Percentiles rank a stretch among this genome's conserved stretches.
phyloP scores from a whole-genome alignment of 495 filamentous ascomycete genomes.

The Penicillium odoratum region DNA sequence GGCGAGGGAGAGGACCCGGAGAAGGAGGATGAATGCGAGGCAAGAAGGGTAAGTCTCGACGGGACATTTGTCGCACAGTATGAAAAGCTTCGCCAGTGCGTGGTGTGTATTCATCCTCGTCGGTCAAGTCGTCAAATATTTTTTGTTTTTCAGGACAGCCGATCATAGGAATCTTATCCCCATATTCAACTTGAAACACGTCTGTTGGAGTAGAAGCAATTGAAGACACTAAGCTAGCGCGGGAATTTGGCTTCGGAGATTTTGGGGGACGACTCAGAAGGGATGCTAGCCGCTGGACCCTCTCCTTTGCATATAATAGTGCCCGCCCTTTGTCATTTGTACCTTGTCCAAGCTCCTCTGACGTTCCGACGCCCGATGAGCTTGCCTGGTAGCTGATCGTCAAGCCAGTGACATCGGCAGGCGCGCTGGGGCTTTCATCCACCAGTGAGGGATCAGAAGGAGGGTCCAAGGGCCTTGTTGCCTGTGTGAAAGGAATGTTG shows the following conservation, averaged over 20 bases:
- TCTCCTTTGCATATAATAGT: slow-evolving; percentile 37
- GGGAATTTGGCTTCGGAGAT: slow-evolving; percentile 33
- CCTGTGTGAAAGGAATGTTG: slow-evolving; percentile 42
- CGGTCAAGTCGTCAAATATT: slow-evolving; percentile 26
- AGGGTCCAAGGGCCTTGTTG: slow-evolving; percentile 27
- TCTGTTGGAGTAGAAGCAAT: slow-evolving; percentile 35
- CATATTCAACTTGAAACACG: slow-evolving; percentile 31
- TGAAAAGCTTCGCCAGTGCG: slow-evolving; percentile 36
- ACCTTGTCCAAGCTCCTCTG: slow-evolving; percentile 35
- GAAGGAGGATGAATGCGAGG: slow-evolving; percentile 40
- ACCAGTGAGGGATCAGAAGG: slow-evolving; percentile 31
- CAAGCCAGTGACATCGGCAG: slow-evolving; percentile 34
- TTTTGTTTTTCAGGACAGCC: slow-evolving; percentile 39
- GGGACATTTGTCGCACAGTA: slow-evolving; percentile 43
- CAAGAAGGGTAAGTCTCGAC: slow-evolving; percentile 35
- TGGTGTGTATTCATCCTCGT: slow-evolving; percentile 34
- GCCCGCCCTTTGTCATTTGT: slow-evolving; percentile 39
- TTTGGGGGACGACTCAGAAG: slow-evolving; percentile 35
- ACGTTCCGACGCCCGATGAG: slow-evolving; percentile 24
- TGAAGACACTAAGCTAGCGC: slow-evolving; percentile 32
- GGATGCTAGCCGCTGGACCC: slow-evolving; percentile 36
- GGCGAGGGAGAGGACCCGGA: slow-evolving; percentile 53
- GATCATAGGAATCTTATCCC: slow-evolving; percentile 44
- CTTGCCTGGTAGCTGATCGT: slow-evolving; percentile 32
- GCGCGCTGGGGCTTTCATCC: slow-evolving; percentile 29